These are phyloP conservation scores for Trichoderma reesei DNA, from an alignment of 495 filamentous ascomycete genomes.

Conservation along the genomic window DNA sequence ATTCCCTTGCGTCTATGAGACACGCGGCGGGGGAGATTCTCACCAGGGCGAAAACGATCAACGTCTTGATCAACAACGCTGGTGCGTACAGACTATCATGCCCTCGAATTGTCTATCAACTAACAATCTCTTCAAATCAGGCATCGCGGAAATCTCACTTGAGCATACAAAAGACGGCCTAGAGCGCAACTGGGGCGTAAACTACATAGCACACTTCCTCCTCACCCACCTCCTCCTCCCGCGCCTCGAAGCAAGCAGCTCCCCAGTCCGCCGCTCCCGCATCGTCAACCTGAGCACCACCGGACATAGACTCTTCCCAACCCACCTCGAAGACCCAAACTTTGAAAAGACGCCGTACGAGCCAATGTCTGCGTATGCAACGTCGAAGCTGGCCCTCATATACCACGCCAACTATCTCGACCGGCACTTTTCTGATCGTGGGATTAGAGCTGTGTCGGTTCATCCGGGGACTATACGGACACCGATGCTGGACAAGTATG, in stretches of 20 bases:
- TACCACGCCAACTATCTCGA: background rate
- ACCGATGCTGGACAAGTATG: background rate
- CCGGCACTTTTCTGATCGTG: background rate
- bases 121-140: background rate
- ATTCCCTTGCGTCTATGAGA: background rate
- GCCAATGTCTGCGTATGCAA: conserved; percentile 42
- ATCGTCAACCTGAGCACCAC: conserved; percentile 16
- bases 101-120: conserved; percentile 14
- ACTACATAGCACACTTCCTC: background rate
- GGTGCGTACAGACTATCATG: background rate
- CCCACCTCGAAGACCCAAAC: background rate
- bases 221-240: background rate
- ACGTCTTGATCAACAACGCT: conserved; percentile 7
- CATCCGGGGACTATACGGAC: background rate
- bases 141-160: background rate
- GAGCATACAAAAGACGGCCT: background rate
- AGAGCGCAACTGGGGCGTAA: background rate
- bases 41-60: background rate
- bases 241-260: conserved; percentile 14
- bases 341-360: conserved; percentile 27
- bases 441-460: conserved; percentile 17
- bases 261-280: conserved; percentile 22
- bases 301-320: background rate
- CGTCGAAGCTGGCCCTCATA: conserved; percentile 52
- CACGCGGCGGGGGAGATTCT: background rate